Percentiles rank a stretch among this genome's conserved stretches.
Evolutionary conservation across 257 asterid genomes (phyloP).

Genomic region (Ligustrum vulgare): DNA sequence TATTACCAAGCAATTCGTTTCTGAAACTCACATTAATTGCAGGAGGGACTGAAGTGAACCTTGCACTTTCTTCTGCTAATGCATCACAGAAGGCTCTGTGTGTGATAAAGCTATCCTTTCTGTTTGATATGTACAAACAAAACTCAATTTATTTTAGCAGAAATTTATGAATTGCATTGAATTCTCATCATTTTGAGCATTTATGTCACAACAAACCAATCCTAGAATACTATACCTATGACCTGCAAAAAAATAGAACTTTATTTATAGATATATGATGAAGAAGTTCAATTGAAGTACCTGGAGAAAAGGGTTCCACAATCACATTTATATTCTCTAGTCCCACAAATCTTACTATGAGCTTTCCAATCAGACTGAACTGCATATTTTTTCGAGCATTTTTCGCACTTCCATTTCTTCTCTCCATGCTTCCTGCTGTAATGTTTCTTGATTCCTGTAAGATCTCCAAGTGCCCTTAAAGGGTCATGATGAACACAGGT

Average conservation of each 20-base stretch:
- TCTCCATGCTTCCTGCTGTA: slow-evolving; percentile 89
- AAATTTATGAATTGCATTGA: slow-evolving; percentile 21
- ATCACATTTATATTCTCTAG: slow-evolving; percentile 89
- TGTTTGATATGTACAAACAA: slow-evolving; percentile 26
- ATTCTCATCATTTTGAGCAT: slow-evolving; percentile 23
- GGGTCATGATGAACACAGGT: slow-evolving; percentile 86
- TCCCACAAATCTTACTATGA: slow-evolving; percentile 90
- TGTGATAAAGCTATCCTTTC: slow-evolving; percentile 93
- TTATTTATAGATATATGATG: background rate
- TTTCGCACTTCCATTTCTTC: slow-evolving; percentile 93
- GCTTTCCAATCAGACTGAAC: slow-evolving; percentile 99
- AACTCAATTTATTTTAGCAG: background rate
- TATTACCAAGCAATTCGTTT: slow-evolving; percentile 42
- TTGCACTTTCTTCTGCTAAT: slow-evolving; percentile 72
- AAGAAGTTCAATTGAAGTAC: slow-evolving; percentile 23
- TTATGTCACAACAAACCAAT: slow-evolving; percentile 23
- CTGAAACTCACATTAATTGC: slow-evolving; percentile 63
- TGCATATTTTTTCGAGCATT: slow-evolving; percentile 86
- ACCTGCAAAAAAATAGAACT: slow-evolving; percentile 2
- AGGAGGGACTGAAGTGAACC: slow-evolving; percentile 49
- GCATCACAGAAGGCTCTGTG: slow-evolving; percentile 95
- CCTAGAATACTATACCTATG: background rate
- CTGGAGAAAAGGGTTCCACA: slow-evolving; percentile 98
- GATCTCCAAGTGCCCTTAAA: slow-evolving; percentile 77
- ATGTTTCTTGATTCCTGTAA: slow-evolving; percentile 86